Conservation (phyloP, 139 green algal genomes). For the Closterium sp. region DNA sequence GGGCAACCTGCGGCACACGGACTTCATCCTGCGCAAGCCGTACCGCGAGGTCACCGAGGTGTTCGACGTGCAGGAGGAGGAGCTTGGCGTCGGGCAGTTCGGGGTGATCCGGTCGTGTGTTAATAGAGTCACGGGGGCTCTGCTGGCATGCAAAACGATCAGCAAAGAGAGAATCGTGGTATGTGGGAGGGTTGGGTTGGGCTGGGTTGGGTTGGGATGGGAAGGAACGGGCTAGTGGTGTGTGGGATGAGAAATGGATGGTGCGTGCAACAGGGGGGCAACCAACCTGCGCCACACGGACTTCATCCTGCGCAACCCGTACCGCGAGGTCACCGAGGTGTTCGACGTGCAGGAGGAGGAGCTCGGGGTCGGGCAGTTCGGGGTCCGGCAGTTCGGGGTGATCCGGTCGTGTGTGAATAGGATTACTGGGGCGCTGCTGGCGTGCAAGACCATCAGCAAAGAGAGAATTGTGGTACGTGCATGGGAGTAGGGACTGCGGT, state of each 20-base stretch:
- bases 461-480: background rate
- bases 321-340: too few relatives aligned
- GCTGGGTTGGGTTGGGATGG: too few relatives aligned
- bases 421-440: constrained; percentile 60
- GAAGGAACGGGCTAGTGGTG: too few relatives aligned
- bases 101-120: constrained; percentile 34
- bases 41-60: background rate
- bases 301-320: too few relatives aligned
- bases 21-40: constrained; percentile 11
- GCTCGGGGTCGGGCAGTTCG: constrained; percentile 9
- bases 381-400: constrained; percentile 32
- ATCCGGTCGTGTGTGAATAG: constrained; percentile 53
- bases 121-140: constrained; percentile 61
- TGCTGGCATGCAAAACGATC: constrained; percentile 83
- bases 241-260: too few relatives aligned
- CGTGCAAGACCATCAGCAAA: constrained; percentile 88
- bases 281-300: background rate
- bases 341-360: constrained; percentile 27
- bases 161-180: constrained; percentile 60
- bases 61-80: constrained; percentile 23
- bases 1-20: background rate
- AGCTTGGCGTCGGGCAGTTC: constrained; percentile 42
- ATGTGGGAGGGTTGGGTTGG: too few relatives aligned
- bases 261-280: too few relatives aligned
- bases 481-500: background rate